Base-by-base conservation (phyloP, 2,329 filamentous ascomycete genomes). In the Didymella glomerata region DNA sequence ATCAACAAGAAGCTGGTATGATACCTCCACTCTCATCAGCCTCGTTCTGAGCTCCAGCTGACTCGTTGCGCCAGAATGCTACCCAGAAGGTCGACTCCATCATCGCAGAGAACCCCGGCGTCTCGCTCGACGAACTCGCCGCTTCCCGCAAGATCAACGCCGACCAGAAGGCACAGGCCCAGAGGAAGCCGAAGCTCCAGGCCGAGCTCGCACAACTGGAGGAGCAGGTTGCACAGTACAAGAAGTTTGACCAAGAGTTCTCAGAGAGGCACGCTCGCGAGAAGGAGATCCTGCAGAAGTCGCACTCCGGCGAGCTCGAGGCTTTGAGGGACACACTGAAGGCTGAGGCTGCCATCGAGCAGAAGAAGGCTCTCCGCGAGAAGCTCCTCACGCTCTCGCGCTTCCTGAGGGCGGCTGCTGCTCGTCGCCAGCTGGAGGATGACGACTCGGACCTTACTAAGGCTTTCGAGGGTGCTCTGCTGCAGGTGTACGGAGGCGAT, bases 1-100 rank as follows among this genome's bases (percentile, higher is more conserved):
- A 82, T 95, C 73, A 90, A 88, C 83, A 98, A 97, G 86, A 97
- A 97, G 82, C 88, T 98, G 72, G 92, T 96, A 80, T 81, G 90
- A 38, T 32, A 82, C 27, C 18, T 28, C 6, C 32, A 42, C 28
- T n/a, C 46, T 9, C 30, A 38, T 40, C 56, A 54, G 52, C 51
- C 52, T 57, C 20, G 18, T 27, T 18, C n/a, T 14, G 47, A 38
- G 38, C n/a, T 57, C 30, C 51, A 61, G 62, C 69, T 76, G 32
- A 72, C 66, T 59, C 54, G 27, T 40, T 34, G 42, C 50, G 25
- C 60, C 64, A 92, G 89, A 82, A 85, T 74, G 88, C 89, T 76
- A 88, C 88, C 66, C 85, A 86, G 69, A 93, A 91, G 80, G 89
- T 90, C 73, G 89, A 93, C 68, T 71, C 82, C 48, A 81, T 93